A percentile compares a stretch with the other conserved stretches of the same genome.
Conservation (phyloP, 192 early-diverging fungal species). For the Linnemannia schmuckeri region DNA sequence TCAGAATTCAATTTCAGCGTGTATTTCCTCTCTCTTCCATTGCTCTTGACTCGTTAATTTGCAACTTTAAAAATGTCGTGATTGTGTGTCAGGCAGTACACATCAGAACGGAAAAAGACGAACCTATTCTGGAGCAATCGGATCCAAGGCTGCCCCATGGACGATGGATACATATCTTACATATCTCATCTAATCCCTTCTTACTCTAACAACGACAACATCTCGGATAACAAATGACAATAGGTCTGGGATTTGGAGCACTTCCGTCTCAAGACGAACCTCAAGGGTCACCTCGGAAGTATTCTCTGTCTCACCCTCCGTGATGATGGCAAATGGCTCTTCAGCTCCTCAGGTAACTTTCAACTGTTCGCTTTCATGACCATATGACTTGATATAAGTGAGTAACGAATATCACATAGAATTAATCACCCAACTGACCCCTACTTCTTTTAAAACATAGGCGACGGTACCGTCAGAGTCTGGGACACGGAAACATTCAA, state of each 20-base stretch:
- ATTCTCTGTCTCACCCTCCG: conserved; percentile 63
- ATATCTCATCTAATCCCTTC: conserved; percentile 3
- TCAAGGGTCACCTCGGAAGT: conserved; percentile 66
- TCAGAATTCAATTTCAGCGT: neutral
- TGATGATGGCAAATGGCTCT: conserved; percentile 61
- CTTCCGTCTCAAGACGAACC: conserved; percentile 61
- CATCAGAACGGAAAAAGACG: neutral
- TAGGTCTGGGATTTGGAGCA: conserved; percentile 67
- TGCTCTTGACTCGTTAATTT: neutral
- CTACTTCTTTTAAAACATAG: conserved; percentile 34
- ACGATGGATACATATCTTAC: neutral
- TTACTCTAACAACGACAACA: neutral
- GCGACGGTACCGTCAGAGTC: conserved; percentile 79
- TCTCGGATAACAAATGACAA: neutral
- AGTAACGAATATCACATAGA: neutral
- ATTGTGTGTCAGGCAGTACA: conserved; percentile 3
- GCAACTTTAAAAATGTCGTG: conserved; percentile 35
- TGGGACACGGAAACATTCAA: conserved; percentile 75
- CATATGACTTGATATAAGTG: neutral
- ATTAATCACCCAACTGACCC: neutral
- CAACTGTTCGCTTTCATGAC: neutral
- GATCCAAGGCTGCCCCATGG: neutral
- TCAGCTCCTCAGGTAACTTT: conserved; percentile 65
- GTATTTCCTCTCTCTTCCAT: neutral
- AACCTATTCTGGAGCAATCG: neutral